Percentiles rank a stretch among this genome's conserved stretches.
These are phyloP conservation scores for Cercospora sp. DNA, from an alignment of 2,329 filamentous ascomycete genomes.

Conservation along the genomic window DNA sequence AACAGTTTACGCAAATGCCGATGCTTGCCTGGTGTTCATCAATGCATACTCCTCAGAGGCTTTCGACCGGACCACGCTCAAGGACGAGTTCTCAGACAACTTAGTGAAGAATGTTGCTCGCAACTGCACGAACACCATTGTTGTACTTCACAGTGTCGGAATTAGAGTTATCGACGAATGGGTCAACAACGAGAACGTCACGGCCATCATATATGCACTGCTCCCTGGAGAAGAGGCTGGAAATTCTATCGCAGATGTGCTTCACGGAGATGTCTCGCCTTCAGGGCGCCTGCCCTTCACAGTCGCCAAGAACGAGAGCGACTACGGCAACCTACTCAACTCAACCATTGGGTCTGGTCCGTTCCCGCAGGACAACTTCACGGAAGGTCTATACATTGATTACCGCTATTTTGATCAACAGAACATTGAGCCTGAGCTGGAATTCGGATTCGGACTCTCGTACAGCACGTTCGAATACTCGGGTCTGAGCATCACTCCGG, in stretches of 20 bases:
- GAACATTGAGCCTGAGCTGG: slow-evolving; percentile 45
- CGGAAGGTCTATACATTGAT: slow-evolving; percentile 48
- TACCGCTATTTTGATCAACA: slow-evolving; percentile 48
- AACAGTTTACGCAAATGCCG: slow-evolving; percentile 30
- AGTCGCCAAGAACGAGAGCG: slow-evolving; percentile 35
- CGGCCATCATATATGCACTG: slow-evolving; percentile 34
- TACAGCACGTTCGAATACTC: slow-evolving; percentile 48
- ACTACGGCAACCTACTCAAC: slow-evolving; percentile 34
- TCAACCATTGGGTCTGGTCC: slow-evolving; percentile 20
- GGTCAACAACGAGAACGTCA: slow-evolving; percentile 37
- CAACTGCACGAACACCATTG: slow-evolving; percentile 36
- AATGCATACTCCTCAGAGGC: slow-evolving; percentile 35
- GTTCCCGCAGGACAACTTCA: slow-evolving; percentile 37
- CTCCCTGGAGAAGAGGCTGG: slow-evolving; percentile 36
- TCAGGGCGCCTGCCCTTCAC: slow-evolving; percentile 37
- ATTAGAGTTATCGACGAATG: slow-evolving; percentile 35
- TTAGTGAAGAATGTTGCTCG: slow-evolving; percentile 36
- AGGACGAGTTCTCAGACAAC: slow-evolving; percentile 32
- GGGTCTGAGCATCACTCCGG: slow-evolving; percentile 17
- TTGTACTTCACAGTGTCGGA: slow-evolving; percentile 36
- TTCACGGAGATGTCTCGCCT: slow-evolving; percentile 35
- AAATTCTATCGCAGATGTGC: slow-evolving; percentile 32
- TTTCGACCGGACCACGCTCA: slow-evolving; percentile 33
- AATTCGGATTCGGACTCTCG: slow-evolving; percentile 49
- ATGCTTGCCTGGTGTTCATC: slow-evolving; percentile 38